Conservation (phyloP, 2,329 filamentous ascomycete genomes). For the Septoria linicola region DNA sequence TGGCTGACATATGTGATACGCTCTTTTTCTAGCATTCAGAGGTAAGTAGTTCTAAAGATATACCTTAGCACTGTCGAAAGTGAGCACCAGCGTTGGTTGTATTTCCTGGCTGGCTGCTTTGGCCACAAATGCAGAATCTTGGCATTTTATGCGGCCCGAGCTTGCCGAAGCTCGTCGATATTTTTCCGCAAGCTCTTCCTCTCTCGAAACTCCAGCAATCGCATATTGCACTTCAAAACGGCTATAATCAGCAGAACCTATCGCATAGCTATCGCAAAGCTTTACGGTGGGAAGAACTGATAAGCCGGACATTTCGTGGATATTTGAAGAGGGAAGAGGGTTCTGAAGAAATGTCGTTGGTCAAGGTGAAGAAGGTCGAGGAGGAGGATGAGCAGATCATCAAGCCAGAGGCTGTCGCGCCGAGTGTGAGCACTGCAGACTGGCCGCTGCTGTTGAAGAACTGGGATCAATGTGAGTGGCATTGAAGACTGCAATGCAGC, state of each 20-base stretch:
- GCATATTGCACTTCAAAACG: constrained; percentile 17
- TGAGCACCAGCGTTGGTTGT: too few species aligned
- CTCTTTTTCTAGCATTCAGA: too few species aligned
- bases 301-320: constrained; percentile 17
- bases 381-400: constrained; percentile 61
- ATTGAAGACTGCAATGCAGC: neutral
- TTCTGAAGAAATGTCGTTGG: constrained; percentile 45
- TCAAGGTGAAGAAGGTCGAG: constrained; percentile 18
- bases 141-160: neutral
- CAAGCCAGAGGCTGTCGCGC: constrained; percentile 82
- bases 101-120: too few species aligned
- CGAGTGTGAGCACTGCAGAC: constrained; percentile 77
- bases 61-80: too few species aligned
- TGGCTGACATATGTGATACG: too few species aligned
- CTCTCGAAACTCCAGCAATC: constrained; percentile 3
- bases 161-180: neutral
- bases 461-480: constrained; percentile 67
- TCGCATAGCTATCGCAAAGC: constrained; percentile 16
- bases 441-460: constrained; percentile 96
- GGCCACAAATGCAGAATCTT: too few species aligned
- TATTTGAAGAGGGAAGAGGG: neutral
- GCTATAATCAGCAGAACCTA: constrained; percentile 21
- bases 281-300: constrained; percentile 20
- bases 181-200: neutral
- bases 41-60: too few species aligned